Base-by-base conservation (phyloP, 2,329 filamentous ascomycete genomes). In the Conoideocrella luteorostrata region DNA sequence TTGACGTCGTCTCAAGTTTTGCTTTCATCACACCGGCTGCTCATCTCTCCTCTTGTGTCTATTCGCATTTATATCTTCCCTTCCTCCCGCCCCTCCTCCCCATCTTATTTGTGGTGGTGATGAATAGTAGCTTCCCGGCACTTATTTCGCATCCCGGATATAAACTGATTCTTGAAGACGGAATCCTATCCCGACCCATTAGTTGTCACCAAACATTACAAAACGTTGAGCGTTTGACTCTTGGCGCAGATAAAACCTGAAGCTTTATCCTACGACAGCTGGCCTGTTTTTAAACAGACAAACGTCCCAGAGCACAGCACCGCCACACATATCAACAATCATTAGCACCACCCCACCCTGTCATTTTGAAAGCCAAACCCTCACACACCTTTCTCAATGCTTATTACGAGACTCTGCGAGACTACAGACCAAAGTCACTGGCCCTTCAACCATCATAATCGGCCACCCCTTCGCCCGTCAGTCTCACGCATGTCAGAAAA, bases 401-500 rank as follows among this genome's bases (percentile, higher is more conserved):
- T 48, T 38, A 26, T 42, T 12, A 42, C 39, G 22, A 48, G 35
- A 24, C 42, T 41, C 9, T 41, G 43, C 22, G 23, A 42, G 12
- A 36, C 29, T 50, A 63, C 71, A 57, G 72, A 78, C 58, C 68
- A 72, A 61, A 75, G 64, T 64, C 69, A 68, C 63, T 78, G 75
- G 75, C 70, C 70, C 51, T 68, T 68, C 52, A 69, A 63, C 68
- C 77, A 75, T 63, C 69, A 72, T 58, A 70, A 72, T 57, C 63
- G 67, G 52, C 56, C 64, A 45, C 64, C 69, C 51, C 64, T 66
- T 55, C 71, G 70, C 52, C 56, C 66, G 44, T 61, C 68, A 48
- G 65, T 66, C 54, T 62, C 70, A 69, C 75, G 74, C 64, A 79
- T 79, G 75, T 77, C 75, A 66, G 75, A 71, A 64, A 60, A 66